These are phyloP conservation scores for Pistacia atlantica DNA, from an alignment of 345 rosid genomes.

Conservation along the genomic window DNA sequence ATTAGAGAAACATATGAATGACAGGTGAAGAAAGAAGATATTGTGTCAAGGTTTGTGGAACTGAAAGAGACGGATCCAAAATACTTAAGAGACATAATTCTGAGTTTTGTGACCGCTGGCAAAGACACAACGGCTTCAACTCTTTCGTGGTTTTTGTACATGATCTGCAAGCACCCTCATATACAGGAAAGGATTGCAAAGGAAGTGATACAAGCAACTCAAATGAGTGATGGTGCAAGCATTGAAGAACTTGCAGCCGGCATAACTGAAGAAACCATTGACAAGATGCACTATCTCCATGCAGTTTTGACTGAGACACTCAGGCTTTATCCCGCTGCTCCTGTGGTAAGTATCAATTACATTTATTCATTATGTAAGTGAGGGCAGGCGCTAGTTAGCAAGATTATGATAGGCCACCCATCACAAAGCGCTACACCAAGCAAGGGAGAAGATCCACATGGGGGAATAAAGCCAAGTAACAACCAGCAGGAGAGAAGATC, in stretches of 20 bases:
- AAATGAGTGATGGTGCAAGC: neutral
- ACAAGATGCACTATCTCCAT: conserved; percentile 35
- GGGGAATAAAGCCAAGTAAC: too few species aligned
- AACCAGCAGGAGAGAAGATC: too few species aligned
- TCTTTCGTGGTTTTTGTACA: conserved; percentile 32
- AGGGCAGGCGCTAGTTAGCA: too few species aligned
- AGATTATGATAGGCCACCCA: too few species aligned
- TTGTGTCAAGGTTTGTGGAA: conserved; percentile 31
- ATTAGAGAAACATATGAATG: neutral
- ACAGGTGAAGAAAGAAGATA: conserved; percentile 30
- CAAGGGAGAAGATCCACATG: too few species aligned
- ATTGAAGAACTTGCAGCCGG: conserved; percentile 16
- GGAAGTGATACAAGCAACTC: conserved; percentile 26
- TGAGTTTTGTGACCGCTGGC: conserved; percentile 29
- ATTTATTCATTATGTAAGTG: too few species aligned
- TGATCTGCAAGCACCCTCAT: conserved; percentile 32
- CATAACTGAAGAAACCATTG: conserved; percentile 22
- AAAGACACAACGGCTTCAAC: conserved; percentile 13
- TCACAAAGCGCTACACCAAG: too few species aligned
- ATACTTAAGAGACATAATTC: conserved; percentile 34
- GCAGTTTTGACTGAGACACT: conserved; percentile 37
- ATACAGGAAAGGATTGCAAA: conserved; percentile 22
- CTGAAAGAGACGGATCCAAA: conserved; percentile 22
- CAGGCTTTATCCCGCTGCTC: conserved; percentile 33
- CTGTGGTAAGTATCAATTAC: conserved; percentile 13